A percentile compares a stretch with the other conserved stretches of the same genome.
Evolutionary conservation across 805 yeast genomes (phyloP).

Genomic region (Spathaspora gorwiae): DNA sequence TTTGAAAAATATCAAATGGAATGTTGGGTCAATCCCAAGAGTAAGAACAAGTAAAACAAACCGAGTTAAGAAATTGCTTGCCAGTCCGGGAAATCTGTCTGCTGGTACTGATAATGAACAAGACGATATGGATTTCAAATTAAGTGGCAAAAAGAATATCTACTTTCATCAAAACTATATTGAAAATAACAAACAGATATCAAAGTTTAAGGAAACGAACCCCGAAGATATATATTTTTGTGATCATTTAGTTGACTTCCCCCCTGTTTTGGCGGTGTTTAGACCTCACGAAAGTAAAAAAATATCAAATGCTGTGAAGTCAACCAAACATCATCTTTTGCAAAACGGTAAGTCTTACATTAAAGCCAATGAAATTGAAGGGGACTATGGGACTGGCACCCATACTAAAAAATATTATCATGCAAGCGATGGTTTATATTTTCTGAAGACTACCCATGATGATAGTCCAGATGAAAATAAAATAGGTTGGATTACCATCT

Average conservation of each 20-base stretch:
- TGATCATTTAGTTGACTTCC: slow-evolving; percentile 14
- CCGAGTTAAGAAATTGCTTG: slow-evolving; percentile 12
- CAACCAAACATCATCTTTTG: slow-evolving; percentile 7
- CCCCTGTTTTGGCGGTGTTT: slow-evolving; percentile 34
- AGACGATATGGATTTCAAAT: slow-evolving; percentile 15
- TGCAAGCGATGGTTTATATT: slow-evolving; percentile 55
- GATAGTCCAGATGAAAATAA: slow-evolving; percentile 59
- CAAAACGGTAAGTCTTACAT: slow-evolving; percentile 1
- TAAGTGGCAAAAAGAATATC: slow-evolving; percentile 30
- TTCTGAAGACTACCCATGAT: slow-evolving; percentile 45
- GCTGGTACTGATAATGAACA: not conserved
- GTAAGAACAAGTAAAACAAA: slow-evolving; percentile 26
- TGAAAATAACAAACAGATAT: slow-evolving; percentile 10
- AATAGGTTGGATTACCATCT: slow-evolving; percentile 63
- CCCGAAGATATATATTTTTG: slow-evolving; percentile 24
- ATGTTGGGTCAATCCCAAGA: slow-evolving; percentile 45
- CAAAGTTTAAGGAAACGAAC: slow-evolving; percentile 9
- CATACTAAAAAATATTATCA: slow-evolving; percentile 29
- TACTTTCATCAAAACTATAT: slow-evolving; percentile 35
- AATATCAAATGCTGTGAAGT: slow-evolving; percentile 30
- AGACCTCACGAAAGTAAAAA: slow-evolving; percentile 42
- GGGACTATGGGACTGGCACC: slow-evolving; percentile 16
- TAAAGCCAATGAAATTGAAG: slow-evolving; percentile 6
- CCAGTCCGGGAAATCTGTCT: not conserved
- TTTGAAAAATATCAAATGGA: slow-evolving; percentile 25